A percentile compares a stretch with the other conserved stretches of the same genome.
phyloP scores from a whole-genome alignment of 352 stramenopile genomes.

The Phytophthora pinifolia region DNA sequence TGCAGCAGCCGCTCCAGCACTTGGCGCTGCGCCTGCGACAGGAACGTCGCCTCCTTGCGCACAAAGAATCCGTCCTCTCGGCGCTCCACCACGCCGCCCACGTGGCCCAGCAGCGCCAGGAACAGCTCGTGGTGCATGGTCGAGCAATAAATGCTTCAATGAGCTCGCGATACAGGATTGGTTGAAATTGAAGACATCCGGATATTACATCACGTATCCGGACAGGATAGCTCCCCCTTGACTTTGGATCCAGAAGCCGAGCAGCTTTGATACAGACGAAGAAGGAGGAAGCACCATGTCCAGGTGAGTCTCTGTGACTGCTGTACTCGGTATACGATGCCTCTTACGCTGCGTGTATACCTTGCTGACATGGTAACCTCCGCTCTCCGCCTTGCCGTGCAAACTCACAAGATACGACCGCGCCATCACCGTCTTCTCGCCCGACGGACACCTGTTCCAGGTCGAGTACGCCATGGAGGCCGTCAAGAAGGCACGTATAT shows the following conservation, averaged over 20 bases:
- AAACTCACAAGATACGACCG: slow-evolving; percentile 94
- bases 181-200: slow-evolving; percentile 6
- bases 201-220: slow-evolving; percentile 2
- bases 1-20: slow-evolving; percentile 58
- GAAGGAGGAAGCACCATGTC: slow-evolving; percentile 30
- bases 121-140: slow-evolving; percentile 82
- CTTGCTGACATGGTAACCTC: not conserved
- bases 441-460: slow-evolving; percentile 99
- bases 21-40: slow-evolving; percentile 50
- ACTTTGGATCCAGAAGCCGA: slow-evolving; percentile 20
- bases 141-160: slow-evolving; percentile 2
- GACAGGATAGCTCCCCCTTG: slow-evolving; percentile 26
- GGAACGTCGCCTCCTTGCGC: slow-evolving; percentile 37
- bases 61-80: slow-evolving; percentile 64
- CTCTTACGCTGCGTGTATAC: not conserved
- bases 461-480: slow-evolving; percentile 99
- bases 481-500: slow-evolving; percentile 90
- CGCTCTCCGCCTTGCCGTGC: not conserved
- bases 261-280: slow-evolving; percentile 20
- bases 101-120: slow-evolving; percentile 66
- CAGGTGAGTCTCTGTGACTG: slow-evolving; percentile 26
- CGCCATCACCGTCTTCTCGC: slow-evolving; percentile 99
- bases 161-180: not conserved
- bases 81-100: slow-evolving; percentile 61
- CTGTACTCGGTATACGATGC: not conserved